These are phyloP conservation scores for Rhizomucor miehei DNA, from an alignment of 371 early-diverging fungal genomes.

Conservation along the genomic window DNA sequence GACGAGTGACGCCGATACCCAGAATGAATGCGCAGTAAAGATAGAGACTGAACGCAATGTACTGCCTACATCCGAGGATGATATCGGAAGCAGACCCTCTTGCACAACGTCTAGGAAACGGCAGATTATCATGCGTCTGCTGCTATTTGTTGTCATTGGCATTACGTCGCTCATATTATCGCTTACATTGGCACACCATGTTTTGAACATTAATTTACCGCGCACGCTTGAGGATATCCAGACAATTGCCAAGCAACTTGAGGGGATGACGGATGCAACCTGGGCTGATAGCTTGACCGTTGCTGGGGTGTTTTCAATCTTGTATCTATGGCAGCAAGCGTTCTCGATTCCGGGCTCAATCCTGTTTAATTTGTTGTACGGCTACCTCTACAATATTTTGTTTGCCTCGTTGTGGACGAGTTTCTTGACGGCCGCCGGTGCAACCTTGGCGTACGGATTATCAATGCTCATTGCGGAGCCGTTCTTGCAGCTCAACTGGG, in stretches of 20 bases:
- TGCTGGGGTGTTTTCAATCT: slow-evolving; percentile 34
- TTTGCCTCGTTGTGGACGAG: slow-evolving; percentile 40
- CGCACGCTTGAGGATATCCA: slow-evolving; percentile 39
- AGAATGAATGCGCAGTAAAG: neutral
- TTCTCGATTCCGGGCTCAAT: slow-evolving; percentile 51
- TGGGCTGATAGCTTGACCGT: slow-evolving; percentile 36
- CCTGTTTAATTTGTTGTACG: slow-evolving; percentile 40
- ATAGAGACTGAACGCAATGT: neutral
- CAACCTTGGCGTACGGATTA: slow-evolving; percentile 42
- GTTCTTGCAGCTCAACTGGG: slow-evolving; percentile 41
- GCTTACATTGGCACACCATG: slow-evolving; percentile 31
- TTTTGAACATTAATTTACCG: slow-evolving; percentile 37
- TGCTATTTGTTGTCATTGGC: slow-evolving; percentile 30
- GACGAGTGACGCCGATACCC: neutral
- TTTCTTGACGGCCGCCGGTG: slow-evolving; percentile 40
- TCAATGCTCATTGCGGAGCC: slow-evolving; percentile 43
- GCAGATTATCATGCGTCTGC: slow-evolving; percentile 23
- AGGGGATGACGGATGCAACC: slow-evolving; percentile 22
- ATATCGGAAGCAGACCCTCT: neutral
- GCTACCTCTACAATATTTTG: slow-evolving; percentile 40
- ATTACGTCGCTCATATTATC: slow-evolving; percentile 32
- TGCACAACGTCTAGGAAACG: no score
- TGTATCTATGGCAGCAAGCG: slow-evolving; percentile 53
- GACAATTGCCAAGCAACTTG: slow-evolving; percentile 33
- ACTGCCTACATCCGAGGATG: neutral